These are phyloP conservation scores for Thelonectria discophora DNA, from an alignment of 2,329 filamentous ascomycete species.

Conservation along the genomic window DNA sequence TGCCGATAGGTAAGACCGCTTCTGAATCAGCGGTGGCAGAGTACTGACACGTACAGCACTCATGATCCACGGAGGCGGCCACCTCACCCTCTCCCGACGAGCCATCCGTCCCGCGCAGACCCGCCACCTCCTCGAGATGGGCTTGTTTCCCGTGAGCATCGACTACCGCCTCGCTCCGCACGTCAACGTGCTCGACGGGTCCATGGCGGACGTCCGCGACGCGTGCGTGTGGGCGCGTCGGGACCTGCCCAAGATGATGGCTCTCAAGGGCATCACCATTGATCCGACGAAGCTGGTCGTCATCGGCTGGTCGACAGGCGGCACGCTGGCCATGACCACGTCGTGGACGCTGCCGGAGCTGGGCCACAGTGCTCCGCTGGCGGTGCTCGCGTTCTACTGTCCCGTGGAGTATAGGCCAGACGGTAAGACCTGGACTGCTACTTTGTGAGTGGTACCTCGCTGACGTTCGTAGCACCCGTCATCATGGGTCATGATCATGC, in stretches of 20 bases:
- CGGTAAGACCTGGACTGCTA: conserved; percentile 9
- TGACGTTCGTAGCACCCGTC: conserved; percentile 16
- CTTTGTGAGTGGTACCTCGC: too few relatives aligned
- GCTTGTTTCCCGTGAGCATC: conserved; percentile 21
- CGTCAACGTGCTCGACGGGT: conserved; percentile 20
- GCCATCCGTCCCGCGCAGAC: conserved; percentile 23
- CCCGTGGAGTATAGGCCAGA: conserved; percentile 31
- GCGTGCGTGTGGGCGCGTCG: conserved; percentile 20
- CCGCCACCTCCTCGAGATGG: conserved; percentile 18
- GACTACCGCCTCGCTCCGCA: conserved; percentile 27
- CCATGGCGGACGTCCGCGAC: conserved; percentile 25
- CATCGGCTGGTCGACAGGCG: conserved; percentile 27
- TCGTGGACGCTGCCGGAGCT: conserved; percentile 26
- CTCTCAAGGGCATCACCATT: conserved; percentile 5
- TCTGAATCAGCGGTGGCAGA: not conserved
- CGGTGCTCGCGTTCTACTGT: conserved; percentile 32
- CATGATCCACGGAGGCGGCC: conserved; percentile 29
- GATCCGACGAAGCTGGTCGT: conserved; percentile 22
- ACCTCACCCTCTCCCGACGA: conserved; percentile 23
- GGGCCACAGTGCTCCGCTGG: conserved; percentile 21
- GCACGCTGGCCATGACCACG: conserved; percentile 25
- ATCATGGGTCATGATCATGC: conserved; percentile 30
- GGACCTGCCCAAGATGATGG: conserved; percentile 22
- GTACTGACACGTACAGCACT: conserved; percentile 9
- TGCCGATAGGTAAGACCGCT: conserved; percentile 20